Base-by-base conservation (phyloP, 257 asterid genomes). In the Vinca minor region DNA sequence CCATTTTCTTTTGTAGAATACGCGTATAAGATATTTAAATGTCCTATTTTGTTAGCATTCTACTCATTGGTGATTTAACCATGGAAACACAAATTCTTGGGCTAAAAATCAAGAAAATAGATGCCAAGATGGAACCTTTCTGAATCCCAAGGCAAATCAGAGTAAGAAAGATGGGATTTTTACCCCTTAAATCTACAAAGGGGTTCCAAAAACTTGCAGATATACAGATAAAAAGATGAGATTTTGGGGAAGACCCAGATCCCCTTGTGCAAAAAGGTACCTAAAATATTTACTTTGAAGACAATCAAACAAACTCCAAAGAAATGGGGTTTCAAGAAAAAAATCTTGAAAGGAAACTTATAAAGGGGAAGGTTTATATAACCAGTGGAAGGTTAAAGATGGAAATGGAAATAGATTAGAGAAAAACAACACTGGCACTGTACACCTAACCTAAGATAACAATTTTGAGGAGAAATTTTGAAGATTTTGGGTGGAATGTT, bases 1-100 rank as follows among this genome's bases (percentile, higher is more conserved):
- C n/a, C n/a, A n/a, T n/a, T n/a, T n/a, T n/a, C n/a, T n/a, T n/a
- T n/a, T n/a, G n/a, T n/a, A n/a, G n/a, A n/a, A n/a, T n/a, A n/a
- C n/a, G n/a, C n/a, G n/a, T n/a, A n/a, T n/a, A n/a, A n/a, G n/a
- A n/a, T n/a, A n/a, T n/a, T n/a, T n/a, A n/a, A n/a, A n/a, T n/a
- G n/a, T n/a, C n/a, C n/a, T n/a, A n/a, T n/a, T n/a, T 92, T 68
- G 84, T 80, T 38, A 69, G 32, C 84, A 82, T 80, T 74, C 72
- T 82, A 71, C 58, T 74, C 29, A 12, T 47, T 21, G 62, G 59
- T 60, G 82, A 79, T 61, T 69, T 71, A 45, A 78, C 78, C 81
- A 79, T 72, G 65, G 20, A 59, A 62, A 34, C 7, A 49, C 55
- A 65, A 32, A 26, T n/a, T n/a, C n/a, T n/a, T n/a, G n/a, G n/a